Evolutionary conservation across 179 eudicot genomes (phyloP).

Genomic region (Silene noctiflora): DNA sequence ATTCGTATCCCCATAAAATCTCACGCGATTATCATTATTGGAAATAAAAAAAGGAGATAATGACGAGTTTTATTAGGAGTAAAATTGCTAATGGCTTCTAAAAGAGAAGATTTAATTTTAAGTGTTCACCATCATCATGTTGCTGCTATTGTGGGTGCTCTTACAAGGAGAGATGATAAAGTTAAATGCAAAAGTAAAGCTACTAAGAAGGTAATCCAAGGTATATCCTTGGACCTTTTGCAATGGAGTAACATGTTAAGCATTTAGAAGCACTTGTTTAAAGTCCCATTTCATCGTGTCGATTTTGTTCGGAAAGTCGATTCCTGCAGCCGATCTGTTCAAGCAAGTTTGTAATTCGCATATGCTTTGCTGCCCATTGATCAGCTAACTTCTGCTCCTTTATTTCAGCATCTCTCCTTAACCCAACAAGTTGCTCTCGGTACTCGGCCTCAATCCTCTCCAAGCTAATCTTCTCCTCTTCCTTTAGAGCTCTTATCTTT

Average conservation of each 20-base stretch:
- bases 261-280: neutral
- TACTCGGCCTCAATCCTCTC: constrained; percentile 89
- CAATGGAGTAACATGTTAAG: neutral
- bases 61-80: neutral
- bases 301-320: constrained; percentile 37
- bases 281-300: neutral
- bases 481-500: constrained; percentile 61
- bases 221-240: neutral
- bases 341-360: constrained; percentile 53
- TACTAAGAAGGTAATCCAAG: neutral
- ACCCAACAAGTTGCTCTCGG: constrained; percentile 59
- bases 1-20: no score
- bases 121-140: neutral
- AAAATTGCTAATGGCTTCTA: neutral
- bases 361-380: constrained; percentile 80
- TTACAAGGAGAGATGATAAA: neutral
- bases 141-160: neutral
- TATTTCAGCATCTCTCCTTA: constrained; percentile 77
- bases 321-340: constrained; percentile 64
- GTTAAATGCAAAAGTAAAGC: neutral
- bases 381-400: constrained; percentile 88
- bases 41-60: no score
- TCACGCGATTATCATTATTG: no score
- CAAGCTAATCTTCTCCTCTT: constrained; percentile 51
- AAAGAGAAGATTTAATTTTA: neutral